Conservation (phyloP, 169 alveolate species). For the Cryptosporidium meleagridis region DNA sequence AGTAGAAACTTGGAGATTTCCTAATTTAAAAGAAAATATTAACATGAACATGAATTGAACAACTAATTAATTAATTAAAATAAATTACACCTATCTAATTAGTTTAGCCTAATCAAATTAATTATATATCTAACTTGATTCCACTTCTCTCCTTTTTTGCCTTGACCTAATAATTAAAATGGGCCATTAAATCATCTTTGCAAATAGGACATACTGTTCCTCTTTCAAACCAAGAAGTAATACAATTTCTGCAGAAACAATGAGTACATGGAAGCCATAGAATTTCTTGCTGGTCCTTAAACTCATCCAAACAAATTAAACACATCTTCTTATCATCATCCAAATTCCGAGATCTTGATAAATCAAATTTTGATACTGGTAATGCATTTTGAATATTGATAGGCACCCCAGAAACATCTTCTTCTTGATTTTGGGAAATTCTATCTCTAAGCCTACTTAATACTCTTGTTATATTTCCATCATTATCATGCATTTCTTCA, state of each 20-base stretch:
- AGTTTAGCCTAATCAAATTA: background rate
- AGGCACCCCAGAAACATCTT: slow-evolving; percentile 14
- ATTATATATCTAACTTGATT: background rate
- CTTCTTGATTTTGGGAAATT: background rate
- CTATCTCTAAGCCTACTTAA: background rate
- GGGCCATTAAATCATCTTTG: slow-evolving; percentile 77
- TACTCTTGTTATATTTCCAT: background rate
- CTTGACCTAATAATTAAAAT: slow-evolving; percentile 13
- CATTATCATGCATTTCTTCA: background rate
- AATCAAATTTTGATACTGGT: slow-evolving; percentile 41
- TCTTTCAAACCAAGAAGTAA: slow-evolving; percentile 78
- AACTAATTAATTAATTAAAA: background rate
- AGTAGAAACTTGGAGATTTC: background rate
- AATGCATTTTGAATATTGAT: slow-evolving; percentile 25
- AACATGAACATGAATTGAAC: background rate
- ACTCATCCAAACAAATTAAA: slow-evolving; percentile 80
- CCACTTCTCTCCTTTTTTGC: background rate
- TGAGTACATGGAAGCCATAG: slow-evolving; percentile 80
- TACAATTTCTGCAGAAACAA: slow-evolving; percentile 80
- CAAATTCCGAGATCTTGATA: slow-evolving; percentile 48
- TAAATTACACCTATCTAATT: background rate
- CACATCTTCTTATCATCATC: slow-evolving; percentile 75
- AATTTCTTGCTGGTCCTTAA: slow-evolving; percentile 77
- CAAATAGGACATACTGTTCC: slow-evolving; percentile 82
- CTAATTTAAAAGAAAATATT: background rate